phyloP scores from a whole-genome alignment of 768 basidiomycete species.

The Floccularia luteovirens region DNA sequence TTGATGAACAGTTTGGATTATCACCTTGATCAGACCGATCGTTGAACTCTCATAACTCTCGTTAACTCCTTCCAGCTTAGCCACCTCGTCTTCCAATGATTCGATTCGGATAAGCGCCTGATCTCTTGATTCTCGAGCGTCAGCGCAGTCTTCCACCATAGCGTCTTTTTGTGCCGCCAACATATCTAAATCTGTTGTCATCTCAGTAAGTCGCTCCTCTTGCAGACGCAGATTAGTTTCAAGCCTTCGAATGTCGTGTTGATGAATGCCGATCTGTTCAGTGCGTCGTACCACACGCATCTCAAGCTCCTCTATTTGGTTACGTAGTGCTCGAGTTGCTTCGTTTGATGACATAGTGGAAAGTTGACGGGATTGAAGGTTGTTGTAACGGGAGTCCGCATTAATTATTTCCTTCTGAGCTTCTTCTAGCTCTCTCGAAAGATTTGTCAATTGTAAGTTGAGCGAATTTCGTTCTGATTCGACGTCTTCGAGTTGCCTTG shows the following conservation, averaged over 20 bases:
- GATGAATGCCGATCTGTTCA: constrained; percentile 71
- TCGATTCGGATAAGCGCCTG: constrained; percentile 50
- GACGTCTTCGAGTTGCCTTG: constrained; percentile 40
- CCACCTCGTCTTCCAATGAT: constrained; percentile 54
- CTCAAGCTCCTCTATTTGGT: constrained; percentile 67
- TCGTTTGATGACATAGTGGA: constrained; percentile 52
- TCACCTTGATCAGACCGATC: too few relatives aligned
- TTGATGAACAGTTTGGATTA: too few relatives aligned
- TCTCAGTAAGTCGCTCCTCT: constrained; percentile 67
- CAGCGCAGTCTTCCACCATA: constrained; percentile 81
- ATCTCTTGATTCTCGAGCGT: constrained; percentile 68
- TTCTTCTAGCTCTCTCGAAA: constrained; percentile 47
- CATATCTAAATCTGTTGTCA: constrained; percentile 63
- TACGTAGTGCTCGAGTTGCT: constrained; percentile 44
- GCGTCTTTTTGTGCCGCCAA: constrained; percentile 62
- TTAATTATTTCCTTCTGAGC: constrained; percentile 47
- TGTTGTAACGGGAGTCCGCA: constrained; percentile 53
- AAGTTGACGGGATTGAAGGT: constrained; percentile 61
- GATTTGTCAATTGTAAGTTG: constrained; percentile 52
- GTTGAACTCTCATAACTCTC: not conserved
- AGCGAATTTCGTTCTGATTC: constrained; percentile 65
- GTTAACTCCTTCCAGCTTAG: constrained; percentile 19
- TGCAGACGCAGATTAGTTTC: constrained; percentile 70
- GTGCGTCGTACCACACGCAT: constrained; percentile 54
- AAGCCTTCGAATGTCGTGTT: constrained; percentile 70